Percentiles rank a stretch among this genome's conserved stretches.
phyloP scores from a whole-genome alignment of 148 eudicot genomes.

The Rhododendron henanense region DNA sequence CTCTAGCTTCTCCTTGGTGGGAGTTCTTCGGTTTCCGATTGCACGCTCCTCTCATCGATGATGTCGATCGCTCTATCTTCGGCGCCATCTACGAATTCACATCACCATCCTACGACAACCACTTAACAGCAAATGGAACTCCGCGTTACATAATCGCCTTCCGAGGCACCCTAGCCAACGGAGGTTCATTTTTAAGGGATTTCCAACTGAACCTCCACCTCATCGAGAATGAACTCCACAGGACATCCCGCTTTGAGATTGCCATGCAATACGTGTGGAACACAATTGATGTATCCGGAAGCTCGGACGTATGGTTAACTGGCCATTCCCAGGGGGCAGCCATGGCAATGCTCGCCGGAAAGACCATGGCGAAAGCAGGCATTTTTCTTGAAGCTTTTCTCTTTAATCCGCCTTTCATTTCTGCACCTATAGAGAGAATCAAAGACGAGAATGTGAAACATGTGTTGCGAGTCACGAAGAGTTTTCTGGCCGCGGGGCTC shows the following conservation, averaged over 20 bases:
- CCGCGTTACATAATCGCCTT: constrained; percentile 71
- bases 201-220: constrained; percentile 63
- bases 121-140: constrained; percentile 18
- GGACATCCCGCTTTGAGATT: constrained; percentile 57
- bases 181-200: constrained; percentile 63
- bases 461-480: constrained; percentile 72
- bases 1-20: constrained; percentile 93
- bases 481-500: constrained; percentile 82
- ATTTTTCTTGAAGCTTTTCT: constrained; percentile 59
- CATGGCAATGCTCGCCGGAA: constrained; percentile 81
- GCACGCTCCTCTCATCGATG: constrained; percentile 56
- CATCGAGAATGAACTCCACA: constrained; percentile 61
- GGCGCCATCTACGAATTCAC: constrained; percentile 72
- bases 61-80: constrained; percentile 65
- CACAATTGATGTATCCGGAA: constrained; percentile 50
- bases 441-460: constrained; percentile 72
- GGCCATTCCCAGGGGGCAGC: constrained; percentile 93
- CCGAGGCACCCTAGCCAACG: constrained; percentile 76
- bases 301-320: constrained; percentile 54
- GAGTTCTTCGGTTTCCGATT: constrained; percentile 62
- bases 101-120: constrained; percentile 21
- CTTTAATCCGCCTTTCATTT: constrained; percentile 81
- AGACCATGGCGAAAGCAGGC: constrained; percentile 66
- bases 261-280: constrained; percentile 69
- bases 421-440: constrained; percentile 78